Evolutionary conservation across 2,329 filamentous ascomycete species (phyloP).

Genomic region (Beauveria scarabaeidicola): DNA sequence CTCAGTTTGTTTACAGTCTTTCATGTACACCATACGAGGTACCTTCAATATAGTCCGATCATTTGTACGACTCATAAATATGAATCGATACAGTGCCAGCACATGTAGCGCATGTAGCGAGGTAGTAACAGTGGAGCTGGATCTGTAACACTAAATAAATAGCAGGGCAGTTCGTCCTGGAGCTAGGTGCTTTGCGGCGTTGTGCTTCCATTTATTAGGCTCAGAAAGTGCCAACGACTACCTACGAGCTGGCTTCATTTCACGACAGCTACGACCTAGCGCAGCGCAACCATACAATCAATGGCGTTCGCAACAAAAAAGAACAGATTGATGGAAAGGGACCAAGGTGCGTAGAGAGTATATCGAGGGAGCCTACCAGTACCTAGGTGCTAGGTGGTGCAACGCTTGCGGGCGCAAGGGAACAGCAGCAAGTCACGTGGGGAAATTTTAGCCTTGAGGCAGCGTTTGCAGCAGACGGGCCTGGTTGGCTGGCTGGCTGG

Average conservation of each 20-base stretch:
- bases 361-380: too few species aligned
- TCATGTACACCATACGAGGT: constrained; percentile 6
- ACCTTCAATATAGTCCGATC: constrained; percentile 5
- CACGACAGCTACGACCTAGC: neutral
- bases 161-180: neutral
- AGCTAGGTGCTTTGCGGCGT: neutral
- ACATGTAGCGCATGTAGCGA: neutral
- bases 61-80: neutral
- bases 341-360: too few species aligned
- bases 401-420: neutral
- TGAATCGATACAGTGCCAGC: too few species aligned
- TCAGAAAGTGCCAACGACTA: neutral
- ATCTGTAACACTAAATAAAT: neutral
- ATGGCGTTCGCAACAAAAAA: neutral
- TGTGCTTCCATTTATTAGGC: neutral
- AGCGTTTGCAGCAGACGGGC: neutral
- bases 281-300: neutral
- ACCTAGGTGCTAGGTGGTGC: neutral
- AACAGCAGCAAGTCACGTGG: constrained; percentile 24
- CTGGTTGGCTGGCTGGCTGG: constrained; percentile 18
- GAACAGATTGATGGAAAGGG: too few species aligned
- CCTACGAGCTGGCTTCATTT: neutral
- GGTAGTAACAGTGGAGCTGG: neutral
- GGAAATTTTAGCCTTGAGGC: constrained; percentile 19
- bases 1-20: constrained; percentile 3